Percentiles rank a stretch among this genome's conserved stretches.
These are phyloP conservation scores for Sisymbrium irio DNA, from an alignment of 345 rosid species.

Conservation along the genomic window DNA sequence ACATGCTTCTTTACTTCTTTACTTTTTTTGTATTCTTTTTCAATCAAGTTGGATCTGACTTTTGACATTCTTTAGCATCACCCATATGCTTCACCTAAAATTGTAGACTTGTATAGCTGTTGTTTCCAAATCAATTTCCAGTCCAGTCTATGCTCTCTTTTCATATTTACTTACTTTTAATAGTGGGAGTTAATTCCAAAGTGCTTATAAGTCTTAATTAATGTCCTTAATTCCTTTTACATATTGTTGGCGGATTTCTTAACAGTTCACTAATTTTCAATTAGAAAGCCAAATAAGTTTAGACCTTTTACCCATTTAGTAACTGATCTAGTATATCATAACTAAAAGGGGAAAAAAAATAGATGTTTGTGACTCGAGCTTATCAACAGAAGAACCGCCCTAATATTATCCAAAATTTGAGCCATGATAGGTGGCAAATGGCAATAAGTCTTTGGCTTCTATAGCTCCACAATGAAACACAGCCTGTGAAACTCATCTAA, in stretches of 20 bases:
- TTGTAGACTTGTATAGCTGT: conserved; percentile 12
- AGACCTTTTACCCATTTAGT: no score
- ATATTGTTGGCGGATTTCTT: no score
- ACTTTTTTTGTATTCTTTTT: background rate
- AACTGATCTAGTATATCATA: background rate
- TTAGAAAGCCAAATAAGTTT: no score
- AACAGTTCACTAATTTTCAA: no score
- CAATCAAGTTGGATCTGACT: conserved; percentile 5
- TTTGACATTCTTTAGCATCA: conserved; percentile 13
- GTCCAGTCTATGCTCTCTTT: background rate
- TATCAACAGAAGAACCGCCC: conserved; percentile 6
- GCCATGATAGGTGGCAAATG: conserved; percentile 32
- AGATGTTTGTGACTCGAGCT: background rate
- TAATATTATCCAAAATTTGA: conserved; percentile 21
- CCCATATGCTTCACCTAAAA: conserved; percentile 21
- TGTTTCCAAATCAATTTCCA: conserved; percentile 15
- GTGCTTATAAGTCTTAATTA: no score
- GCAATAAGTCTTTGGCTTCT: conserved; percentile 23
- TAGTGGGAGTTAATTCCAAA: no score
- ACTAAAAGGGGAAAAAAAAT: background rate
- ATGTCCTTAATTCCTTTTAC: no score
- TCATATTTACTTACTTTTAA: no score
- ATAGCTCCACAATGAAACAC: conserved; percentile 16
- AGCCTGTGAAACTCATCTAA: conserved; percentile 22
- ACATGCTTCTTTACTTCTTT: conserved; percentile 13